A percentile compares a stretch with the other conserved stretches of the same genome.
These are phyloP conservation scores for Pseudoneurospora amorphoporcata DNA, from an alignment of 495 filamentous ascomycete genomes.

Conservation along the genomic window DNA sequence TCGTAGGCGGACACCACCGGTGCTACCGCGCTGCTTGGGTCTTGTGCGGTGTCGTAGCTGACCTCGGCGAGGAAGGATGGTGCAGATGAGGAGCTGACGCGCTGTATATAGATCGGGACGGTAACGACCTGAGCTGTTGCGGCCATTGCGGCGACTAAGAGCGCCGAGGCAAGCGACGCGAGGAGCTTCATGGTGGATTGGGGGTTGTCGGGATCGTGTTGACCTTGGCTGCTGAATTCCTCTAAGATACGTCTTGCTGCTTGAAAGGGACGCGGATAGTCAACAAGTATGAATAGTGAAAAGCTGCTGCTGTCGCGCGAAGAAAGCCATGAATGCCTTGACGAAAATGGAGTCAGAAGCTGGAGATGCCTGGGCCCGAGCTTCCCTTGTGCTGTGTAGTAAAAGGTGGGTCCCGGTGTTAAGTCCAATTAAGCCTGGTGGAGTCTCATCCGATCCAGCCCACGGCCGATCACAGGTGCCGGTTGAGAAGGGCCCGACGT, in stretches of 20 bases:
- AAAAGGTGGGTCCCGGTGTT: neutral
- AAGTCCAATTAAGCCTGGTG: neutral
- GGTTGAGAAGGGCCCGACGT: neutral
- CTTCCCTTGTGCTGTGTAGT: neutral
- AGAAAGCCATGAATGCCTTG: neutral
- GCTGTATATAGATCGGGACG: slow-evolving; percentile 36
- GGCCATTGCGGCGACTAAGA: slow-evolving; percentile 22
- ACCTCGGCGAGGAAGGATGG: slow-evolving; percentile 38
- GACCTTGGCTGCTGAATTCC: neutral
- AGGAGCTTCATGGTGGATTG: neutral
- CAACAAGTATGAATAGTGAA: neutral
- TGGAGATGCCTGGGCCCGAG: neutral
- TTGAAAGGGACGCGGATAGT: neutral
- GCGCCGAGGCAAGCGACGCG: slow-evolving; percentile 9
- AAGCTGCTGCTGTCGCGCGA: neutral
- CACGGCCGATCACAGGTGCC: neutral
- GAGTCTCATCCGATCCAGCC: neutral
- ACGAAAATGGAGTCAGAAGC: neutral
- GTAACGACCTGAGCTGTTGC: slow-evolving; percentile 14
- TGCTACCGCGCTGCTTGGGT: slow-evolving; percentile 1
- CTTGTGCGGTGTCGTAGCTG: slow-evolving; percentile 27
- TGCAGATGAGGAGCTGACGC: slow-evolving; percentile 20
- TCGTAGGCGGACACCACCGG: slow-evolving; percentile 35
- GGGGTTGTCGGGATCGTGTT: neutral
- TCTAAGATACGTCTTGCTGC: neutral